These are phyloP conservation scores for Alopecurus myosuroides DNA, from an alignment of 176 grass and related monocot species.

Conservation along the genomic window DNA sequence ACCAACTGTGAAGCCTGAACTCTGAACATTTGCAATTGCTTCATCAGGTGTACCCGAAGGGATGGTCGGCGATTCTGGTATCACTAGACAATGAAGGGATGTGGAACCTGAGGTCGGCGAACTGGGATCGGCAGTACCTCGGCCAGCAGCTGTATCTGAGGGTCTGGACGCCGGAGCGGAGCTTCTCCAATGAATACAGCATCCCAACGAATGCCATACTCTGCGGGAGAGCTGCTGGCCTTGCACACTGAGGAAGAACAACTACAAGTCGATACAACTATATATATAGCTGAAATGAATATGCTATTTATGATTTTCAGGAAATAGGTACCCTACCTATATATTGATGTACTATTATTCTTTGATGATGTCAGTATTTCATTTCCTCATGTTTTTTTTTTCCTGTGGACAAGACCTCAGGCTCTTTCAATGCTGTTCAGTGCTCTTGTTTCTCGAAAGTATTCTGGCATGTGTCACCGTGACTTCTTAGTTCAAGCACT, in stretches of 20 bases:
- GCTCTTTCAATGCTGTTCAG: neutral
- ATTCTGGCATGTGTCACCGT: neutral
- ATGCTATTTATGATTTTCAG: neutral
- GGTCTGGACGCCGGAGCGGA: conserved; percentile 74
- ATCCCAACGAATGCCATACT: conserved; percentile 65
- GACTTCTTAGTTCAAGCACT: neutral
- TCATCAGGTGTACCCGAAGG: conserved; percentile 75
- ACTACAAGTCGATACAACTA: conserved; percentile 15
- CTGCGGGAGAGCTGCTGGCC: conserved; percentile 54
- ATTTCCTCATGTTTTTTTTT: neutral
- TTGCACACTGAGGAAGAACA: conserved; percentile 35
- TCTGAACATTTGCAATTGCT: neutral
- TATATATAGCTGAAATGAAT: conserved; percentile 21
- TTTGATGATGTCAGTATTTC: conserved; percentile 12
- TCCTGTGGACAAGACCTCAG: conserved; percentile 17
- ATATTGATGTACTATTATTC: conserved; percentile 13
- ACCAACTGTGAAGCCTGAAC: neutral
- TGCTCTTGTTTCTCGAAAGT: neutral
- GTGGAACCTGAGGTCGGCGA: conserved; percentile 87
- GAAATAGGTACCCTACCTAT: neutral
- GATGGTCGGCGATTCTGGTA: conserved; percentile 92
- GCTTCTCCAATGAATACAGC: conserved; percentile 71
- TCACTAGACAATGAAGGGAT: conserved; percentile 90
- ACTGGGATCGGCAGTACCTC: conserved; percentile 67
- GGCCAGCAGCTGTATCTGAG: conserved; percentile 85